Evolutionary conservation across 306 rosid species (phyloP), one percentile per base, ranked within the genome.

Genomic region (Luffa aegyptiaca): DNA sequence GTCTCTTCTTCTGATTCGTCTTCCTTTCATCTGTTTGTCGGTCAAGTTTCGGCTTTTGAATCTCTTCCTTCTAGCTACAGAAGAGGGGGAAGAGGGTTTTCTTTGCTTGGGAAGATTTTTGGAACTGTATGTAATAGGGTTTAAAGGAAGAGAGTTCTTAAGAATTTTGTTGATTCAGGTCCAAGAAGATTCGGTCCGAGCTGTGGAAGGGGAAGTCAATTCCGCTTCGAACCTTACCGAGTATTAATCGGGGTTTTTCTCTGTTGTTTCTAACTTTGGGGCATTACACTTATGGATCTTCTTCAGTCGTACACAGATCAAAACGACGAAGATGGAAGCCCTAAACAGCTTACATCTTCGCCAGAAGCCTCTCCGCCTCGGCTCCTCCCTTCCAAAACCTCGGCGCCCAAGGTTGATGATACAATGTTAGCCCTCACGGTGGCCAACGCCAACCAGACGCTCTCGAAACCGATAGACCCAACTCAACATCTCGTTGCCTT

Each of bases 391-490:
- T 55, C 85, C 20, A 94, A 95, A 49, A 91, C 97, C 76, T 87
- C 91, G 46, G 96, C 98, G 3, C 98, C 98, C 0, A 78, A 79
- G 44, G 98, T 96, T 3, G 98, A 96, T 82, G 99, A 96, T 82
- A 96, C 98, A 46, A 87, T 88, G 92, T 92, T 93, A 5, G 91
- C 99, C 26, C 93, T 93, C 4, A 80, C 99, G 12, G 96, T 88
- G 9, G 83, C 88, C 31, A 74, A 85, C 33, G 75, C 81, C 66
- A 79, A 85, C 52, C 83, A 55, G 79, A 75, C 84, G 70, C 81
- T 68, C 4, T 77, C 89, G 2, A 84, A 79, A 1, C 99, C 98
- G 53, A 86, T 96, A 11, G 98, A 96, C 84, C 99, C 98, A 17
- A 82, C 89, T 20, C 97, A 91, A 52, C 96, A 89, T 52, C 80